Conservation (phyloP, 225 moss, liverwort and hornwort species). For the Antitrichia curtipendula region DNA sequence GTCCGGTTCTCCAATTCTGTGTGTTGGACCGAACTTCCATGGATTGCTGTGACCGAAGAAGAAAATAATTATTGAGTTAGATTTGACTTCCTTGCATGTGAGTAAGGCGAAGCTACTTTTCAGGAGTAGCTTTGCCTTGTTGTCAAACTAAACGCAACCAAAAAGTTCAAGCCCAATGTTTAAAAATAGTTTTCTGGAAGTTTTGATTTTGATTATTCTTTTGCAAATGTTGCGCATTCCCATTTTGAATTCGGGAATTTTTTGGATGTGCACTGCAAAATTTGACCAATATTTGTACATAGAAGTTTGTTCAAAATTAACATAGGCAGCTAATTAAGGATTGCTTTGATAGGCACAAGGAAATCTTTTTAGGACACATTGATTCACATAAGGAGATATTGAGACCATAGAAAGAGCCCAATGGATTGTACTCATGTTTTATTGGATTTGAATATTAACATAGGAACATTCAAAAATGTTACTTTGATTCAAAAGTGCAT, state of each 20-base stretch:
- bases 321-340: no score
- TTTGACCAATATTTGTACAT: background rate
- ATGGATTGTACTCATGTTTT: background rate
- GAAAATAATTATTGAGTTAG: no score
- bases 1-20: background rate
- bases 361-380: background rate
- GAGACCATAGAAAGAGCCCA: background rate
- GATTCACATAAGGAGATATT: background rate
- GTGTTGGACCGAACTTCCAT: no score
- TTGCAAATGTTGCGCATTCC: background rate
- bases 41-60: no score
- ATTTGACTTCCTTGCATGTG: no score
- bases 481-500: background rate
- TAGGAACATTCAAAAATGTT: background rate
- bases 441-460: background rate
- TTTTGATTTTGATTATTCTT: background rate
- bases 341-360: background rate
- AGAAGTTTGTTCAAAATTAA: background rate
- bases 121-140: background rate
- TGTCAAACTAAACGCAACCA: background rate
- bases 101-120: background rate
- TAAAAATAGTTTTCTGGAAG: background rate
- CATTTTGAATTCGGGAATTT: background rate
- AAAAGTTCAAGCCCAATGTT: background rate
- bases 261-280: background rate